Evolutionary conservation across 2,329 filamentous ascomycete species (phyloP).

Genomic region (Nigrospora oryzae): DNA sequence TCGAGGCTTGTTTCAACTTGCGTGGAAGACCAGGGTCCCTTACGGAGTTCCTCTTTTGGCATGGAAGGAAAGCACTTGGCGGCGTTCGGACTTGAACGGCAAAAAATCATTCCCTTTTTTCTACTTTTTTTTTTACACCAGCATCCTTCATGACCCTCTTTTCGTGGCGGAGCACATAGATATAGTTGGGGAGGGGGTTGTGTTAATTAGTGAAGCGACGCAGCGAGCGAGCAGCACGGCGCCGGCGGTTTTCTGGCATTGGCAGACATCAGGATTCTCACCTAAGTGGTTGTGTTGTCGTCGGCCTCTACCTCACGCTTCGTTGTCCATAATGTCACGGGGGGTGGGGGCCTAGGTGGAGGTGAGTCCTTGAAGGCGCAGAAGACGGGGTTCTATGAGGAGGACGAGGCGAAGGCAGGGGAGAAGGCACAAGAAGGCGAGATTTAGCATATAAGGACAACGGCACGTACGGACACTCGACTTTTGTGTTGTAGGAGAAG

Average conservation of each 20-base stretch:
- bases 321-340: not conserved
- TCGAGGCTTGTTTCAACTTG: not conserved
- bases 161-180: slow-evolving; percentile 20
- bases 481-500: slow-evolving; percentile 2
- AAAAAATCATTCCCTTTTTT: slow-evolving; percentile 6
- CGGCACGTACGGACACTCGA: not conserved
- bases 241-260: slow-evolving; percentile 20
- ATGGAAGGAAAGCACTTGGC: slow-evolving; percentile 7
- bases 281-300: slow-evolving; percentile 9
- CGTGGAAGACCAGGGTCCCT: slow-evolving; percentile 1
- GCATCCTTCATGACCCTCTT: slow-evolving; percentile 21
- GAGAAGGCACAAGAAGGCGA: not conserved
- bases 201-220: slow-evolving; percentile 25
- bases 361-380: not conserved
- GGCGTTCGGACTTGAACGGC: slow-evolving; percentile 14
- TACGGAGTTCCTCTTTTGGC: slow-evolving; percentile 1
- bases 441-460: slow-evolving; percentile 2
- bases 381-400: not conserved
- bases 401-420: not conserved
- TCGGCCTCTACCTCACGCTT: slow-evolving; percentile 14
- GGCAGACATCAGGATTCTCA: slow-evolving; percentile 15
- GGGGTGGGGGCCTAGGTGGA: not conserved
- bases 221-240: slow-evolving; percentile 13
- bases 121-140: not conserved
- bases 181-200: slow-evolving; percentile 5